A percentile compares a stretch with the other conserved stretches of the same genome.
These are phyloP conservation scores for Cutaneotrichosporon cyanovorans DNA, from an alignment of 1,284 basidiomycete species.

Conservation along the genomic window DNA sequence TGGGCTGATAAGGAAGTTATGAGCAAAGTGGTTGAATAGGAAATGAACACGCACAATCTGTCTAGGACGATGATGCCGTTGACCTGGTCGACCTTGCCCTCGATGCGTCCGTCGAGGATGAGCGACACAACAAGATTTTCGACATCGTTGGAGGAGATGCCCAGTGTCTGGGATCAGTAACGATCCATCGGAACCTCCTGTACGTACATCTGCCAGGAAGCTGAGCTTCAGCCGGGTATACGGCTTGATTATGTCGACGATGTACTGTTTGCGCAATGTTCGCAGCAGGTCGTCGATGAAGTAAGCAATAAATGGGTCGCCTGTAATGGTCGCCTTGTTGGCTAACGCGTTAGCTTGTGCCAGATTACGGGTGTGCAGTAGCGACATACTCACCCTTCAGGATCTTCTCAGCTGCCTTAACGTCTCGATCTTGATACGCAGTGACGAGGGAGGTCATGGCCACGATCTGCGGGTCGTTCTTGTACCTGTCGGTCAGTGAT, in stretches of 20 bases:
- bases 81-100: constrained; percentile 93
- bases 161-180: constrained; percentile 64
- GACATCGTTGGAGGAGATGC: constrained; percentile 77
- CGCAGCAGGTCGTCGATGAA: constrained; percentile 94
- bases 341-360: constrained; percentile 49
- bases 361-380: constrained; percentile 21
- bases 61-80: constrained; percentile 85
- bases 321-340: constrained; percentile 88
- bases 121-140: constrained; percentile 88
- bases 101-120: constrained; percentile 89
- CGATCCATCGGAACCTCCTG: background rate
- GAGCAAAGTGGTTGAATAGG: background rate
- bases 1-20: too few species aligned
- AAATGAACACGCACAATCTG: constrained; percentile 56
- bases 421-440: constrained; percentile 91
- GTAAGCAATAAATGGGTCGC: constrained; percentile 80
- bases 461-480: constrained; percentile 89
- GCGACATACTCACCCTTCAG: constrained; percentile 57
- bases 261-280: constrained; percentile 87
- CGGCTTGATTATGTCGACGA: constrained; percentile 95
- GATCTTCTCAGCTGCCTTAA: constrained; percentile 92
- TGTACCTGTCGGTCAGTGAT: constrained; percentile 58
- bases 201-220: constrained; percentile 73
- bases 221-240: constrained; percentile 87
- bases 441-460: constrained; percentile 97